Evolutionary conservation across 2,329 filamentous ascomycete genomes (phyloP).

Genomic region (Fusarium globosum): DNA sequence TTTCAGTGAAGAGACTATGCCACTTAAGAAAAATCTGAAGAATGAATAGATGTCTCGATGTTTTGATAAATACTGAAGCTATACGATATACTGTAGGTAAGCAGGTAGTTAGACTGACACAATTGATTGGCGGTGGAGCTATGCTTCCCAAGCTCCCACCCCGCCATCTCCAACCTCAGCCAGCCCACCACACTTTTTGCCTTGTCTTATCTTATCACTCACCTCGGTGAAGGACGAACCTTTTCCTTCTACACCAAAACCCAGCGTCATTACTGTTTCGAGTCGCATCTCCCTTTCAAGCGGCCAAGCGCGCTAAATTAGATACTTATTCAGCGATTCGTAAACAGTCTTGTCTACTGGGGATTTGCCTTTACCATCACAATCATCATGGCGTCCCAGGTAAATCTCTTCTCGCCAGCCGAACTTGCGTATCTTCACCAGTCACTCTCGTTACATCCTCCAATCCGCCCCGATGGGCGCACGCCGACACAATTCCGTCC

Average conservation of each 20-base stretch:
- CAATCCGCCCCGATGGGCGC: conserved; percentile 90
- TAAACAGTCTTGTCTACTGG: not conserved
- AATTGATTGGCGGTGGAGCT: conserved; percentile 17
- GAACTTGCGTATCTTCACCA: conserved; percentile 96
- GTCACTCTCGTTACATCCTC: conserved; percentile 82
- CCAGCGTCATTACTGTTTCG: conserved; percentile 21
- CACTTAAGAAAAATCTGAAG: not conserved
- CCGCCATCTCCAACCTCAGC: conserved; percentile 31
- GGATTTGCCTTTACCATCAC: not conserved
- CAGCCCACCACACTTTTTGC: conserved; percentile 36
- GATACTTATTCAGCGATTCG: not conserved
- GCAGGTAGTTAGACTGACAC: not conserved
- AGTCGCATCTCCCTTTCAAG: not conserved
- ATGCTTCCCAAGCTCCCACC: conserved; percentile 33
- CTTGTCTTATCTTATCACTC: conserved; percentile 51
- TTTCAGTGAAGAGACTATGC: not conserved
- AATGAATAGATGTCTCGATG: not conserved
- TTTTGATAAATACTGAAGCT: not conserved
- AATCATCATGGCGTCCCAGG: conserved; percentile 71
- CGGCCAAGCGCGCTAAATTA: not conserved
- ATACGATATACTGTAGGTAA: not conserved
- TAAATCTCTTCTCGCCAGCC: conserved; percentile 87
- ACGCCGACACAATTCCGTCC: conserved; percentile 88
- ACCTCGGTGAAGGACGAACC: conserved; percentile 46
- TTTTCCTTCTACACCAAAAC: conserved; percentile 37